Evolutionary conservation across 371 early-diverging fungal genomes (phyloP).

Genomic region (Lichtheimia ramosa): DNA sequence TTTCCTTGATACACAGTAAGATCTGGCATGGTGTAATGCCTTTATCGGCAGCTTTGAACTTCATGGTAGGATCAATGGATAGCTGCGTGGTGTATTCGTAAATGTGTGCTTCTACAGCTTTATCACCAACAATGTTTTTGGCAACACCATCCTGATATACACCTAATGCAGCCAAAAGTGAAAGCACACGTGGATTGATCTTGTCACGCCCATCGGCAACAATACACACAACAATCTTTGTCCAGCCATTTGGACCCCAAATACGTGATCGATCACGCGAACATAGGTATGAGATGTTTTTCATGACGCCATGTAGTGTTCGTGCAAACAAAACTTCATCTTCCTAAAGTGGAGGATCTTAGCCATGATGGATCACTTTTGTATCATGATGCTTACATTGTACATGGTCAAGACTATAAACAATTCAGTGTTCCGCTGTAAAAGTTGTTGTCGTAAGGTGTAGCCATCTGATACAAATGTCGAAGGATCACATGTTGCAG

Average conservation of each 20-base stretch:
- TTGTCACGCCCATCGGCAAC: conserved; percentile 82
- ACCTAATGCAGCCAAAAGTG: conserved; percentile 85
- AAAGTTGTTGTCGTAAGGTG: conserved; percentile 78
- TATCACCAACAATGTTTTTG: conserved; percentile 67
- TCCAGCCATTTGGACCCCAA: conserved; percentile 92
- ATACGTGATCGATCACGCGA: conserved; percentile 73
- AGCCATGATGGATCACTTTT: too few relatives aligned
- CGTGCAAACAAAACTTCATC: conserved; percentile 89
- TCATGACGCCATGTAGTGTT: conserved; percentile 87
- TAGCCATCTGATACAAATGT: conserved; percentile 75
- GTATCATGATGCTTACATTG: conserved; percentile 67
- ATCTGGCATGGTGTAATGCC: conserved; percentile 79
- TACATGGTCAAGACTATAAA: conserved; percentile 94
- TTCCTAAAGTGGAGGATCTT: conserved; percentile 50
- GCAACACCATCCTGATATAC: conserved; percentile 91
- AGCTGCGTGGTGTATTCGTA: conserved; percentile 90
- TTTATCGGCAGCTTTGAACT: conserved; percentile 60
- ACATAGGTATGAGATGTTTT: conserved; percentile 90
- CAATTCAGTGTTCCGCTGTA: conserved; percentile 78
- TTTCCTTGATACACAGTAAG: conserved; percentile 78
- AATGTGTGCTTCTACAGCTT: conserved; percentile 79
- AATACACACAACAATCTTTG: conserved; percentile 89
- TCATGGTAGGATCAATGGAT: conserved; percentile 62
- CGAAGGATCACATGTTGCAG: conserved; percentile 84
- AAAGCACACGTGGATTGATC: conserved; percentile 76